Base-by-base conservation (phyloP, 163 green algal species). In the Trebouxiophyceae sp. region DNA sequence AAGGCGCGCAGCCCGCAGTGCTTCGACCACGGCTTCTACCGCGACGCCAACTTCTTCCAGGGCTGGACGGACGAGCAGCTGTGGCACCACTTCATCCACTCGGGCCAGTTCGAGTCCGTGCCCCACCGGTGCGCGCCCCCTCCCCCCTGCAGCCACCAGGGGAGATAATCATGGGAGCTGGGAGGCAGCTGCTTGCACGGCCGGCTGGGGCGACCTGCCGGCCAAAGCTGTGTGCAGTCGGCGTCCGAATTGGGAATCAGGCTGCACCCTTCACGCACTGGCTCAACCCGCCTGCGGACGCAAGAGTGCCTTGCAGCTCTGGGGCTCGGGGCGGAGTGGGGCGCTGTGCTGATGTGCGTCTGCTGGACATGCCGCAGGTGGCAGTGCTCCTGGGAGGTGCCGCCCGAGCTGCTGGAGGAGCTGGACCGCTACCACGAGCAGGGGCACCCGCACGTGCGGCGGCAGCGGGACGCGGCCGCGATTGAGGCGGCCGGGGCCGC, bases 21-120 rank as follows among this genome's bases (percentile, higher is more conserved):
- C 62, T 83, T 80, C 29, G 77, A 83, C 61, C 65, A 64, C 33
- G 64, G 64, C 5, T 78, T 75, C 27, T 83, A 83, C 70, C 46
- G 60, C 1, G 28, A 34, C 3, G 55, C 61, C 50, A 83, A 78
- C 70, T 73, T 81, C 34, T 58, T 83, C 33, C 65, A 71, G 8
- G 31, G 50, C 22, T 45, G 66, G 1, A 69, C 55, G 19, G 47
- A 62, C 5, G 57, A 54, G 31, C 67, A 75, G 45, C 65, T 78
- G 5, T 84, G 77, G 77, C 63, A 74, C 26, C 73, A 84, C 60
- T 81, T 77, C 62, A 45, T 81, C n/a, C 57, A 33, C 22, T 59
- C 58, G 54, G 77, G 77, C 23, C 73, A 84, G 62, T 78, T 81
- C 56, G 73, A 84, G 65, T 50, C 63, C 5, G 61, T 73, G 0